Evolutionary conservation across 495 filamentous ascomycete genomes (phyloP).

Genomic region (Daldinia childiae): DNA sequence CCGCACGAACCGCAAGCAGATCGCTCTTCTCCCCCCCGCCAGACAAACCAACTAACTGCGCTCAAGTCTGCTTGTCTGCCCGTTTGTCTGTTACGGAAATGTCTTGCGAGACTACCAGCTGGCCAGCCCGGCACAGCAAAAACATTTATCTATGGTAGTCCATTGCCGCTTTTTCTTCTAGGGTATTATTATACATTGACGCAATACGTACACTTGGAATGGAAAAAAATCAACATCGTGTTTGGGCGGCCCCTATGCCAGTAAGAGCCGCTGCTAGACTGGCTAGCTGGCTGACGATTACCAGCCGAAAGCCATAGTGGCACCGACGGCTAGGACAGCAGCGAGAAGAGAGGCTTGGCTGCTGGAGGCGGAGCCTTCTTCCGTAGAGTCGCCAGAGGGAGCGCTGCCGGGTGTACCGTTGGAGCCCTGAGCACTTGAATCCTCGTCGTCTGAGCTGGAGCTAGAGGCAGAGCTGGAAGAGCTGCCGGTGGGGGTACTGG

Average conservation of each 20-base stretch:
- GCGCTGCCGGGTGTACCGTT: slow-evolving; percentile 21
- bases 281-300: slow-evolving; percentile 13
- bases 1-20: slow-evolving; percentile 11
- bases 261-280: neutral
- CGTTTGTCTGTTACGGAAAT: neutral
- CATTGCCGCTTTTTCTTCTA: neutral
- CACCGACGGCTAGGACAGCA: slow-evolving; percentile 38
- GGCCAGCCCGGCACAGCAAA: neutral
- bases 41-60: neutral
- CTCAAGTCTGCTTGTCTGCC: neutral
- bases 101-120: neutral
- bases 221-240: neutral
- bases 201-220: slow-evolving; percentile 40
- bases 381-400: slow-evolving; percentile 12
- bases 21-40: neutral
- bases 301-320: slow-evolving; percentile 40
- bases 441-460: slow-evolving; percentile 9
- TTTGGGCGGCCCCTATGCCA: neutral
- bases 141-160: neutral
- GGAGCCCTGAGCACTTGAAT: slow-evolving; percentile 3
- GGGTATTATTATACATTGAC: slow-evolving; percentile 26
- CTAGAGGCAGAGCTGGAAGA: slow-evolving; percentile 6
- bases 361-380: slow-evolving; percentile 13
- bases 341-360: slow-evolving; percentile 39
- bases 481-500: slow-evolving; percentile 3